Percentiles rank a stretch among this genome's conserved stretches.
Evolutionary conservation across 1,284 basidiomycete species (phyloP).

Genomic region (Peniophora sp.): DNA sequence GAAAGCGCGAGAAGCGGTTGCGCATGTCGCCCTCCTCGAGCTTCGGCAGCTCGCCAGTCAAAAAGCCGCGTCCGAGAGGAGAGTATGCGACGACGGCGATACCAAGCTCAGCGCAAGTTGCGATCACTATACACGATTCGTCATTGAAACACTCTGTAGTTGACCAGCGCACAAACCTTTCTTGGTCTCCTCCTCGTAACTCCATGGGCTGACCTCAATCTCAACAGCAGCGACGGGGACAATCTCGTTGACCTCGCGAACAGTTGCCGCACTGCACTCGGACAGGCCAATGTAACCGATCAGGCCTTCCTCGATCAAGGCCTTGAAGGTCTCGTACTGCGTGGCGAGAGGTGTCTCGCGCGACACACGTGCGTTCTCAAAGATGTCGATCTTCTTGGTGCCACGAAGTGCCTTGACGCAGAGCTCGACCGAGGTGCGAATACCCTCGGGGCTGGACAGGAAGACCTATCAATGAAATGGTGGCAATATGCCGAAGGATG

Average conservation of each 20-base stretch:
- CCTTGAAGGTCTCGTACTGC: constrained; percentile 9
- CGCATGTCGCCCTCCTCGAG: constrained; percentile 15
- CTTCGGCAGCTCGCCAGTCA: constrained; percentile 44
- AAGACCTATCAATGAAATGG: too few relatives aligned
- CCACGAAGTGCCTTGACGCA: constrained; percentile 23
- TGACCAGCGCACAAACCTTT: constrained; percentile 20
- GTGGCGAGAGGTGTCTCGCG: constrained; percentile 9
- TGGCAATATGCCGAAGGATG: too few relatives aligned
- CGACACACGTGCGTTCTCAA: constrained; percentile 18
- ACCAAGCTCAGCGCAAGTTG: constrained; percentile 32
- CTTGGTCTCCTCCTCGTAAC: constrained; percentile 36
- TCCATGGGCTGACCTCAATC: constrained; percentile 45
- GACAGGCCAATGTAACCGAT: constrained; percentile 30
- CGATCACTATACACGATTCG: constrained; percentile 22
- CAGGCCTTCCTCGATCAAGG: constrained; percentile 21
- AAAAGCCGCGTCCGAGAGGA: constrained; percentile 47
- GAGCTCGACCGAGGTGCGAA: constrained; percentile 24
- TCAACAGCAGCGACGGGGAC: constrained; percentile 38
- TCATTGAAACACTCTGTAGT: constrained; percentile 14
- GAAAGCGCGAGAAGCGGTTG: constrained; percentile 17
- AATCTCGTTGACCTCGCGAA: constrained; percentile 33
- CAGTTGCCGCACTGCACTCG: constrained; percentile 29
- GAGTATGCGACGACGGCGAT: constrained; percentile 50
- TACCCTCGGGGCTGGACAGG: constrained; percentile 18
- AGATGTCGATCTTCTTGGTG: constrained; percentile 28